These are phyloP conservation scores for Lichtheimia ornata DNA, from an alignment of 371 early-diverging fungal species.

Conservation along the genomic window DNA sequence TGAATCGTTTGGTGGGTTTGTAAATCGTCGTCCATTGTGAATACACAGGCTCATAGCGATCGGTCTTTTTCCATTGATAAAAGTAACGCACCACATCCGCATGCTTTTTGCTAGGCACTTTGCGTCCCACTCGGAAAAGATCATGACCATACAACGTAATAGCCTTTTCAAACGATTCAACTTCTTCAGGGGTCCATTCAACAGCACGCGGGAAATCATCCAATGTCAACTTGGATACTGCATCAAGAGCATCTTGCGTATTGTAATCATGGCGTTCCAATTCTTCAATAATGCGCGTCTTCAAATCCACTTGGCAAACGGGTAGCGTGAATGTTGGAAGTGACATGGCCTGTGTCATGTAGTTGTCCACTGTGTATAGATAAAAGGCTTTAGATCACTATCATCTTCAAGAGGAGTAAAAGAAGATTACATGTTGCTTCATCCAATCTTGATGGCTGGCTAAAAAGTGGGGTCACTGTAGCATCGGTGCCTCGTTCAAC, in stretches of 20 bases:
- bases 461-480: conserved; percentile 45
- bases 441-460: conserved; percentile 31
- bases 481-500: conserved; percentile 48
- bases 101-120: conserved; percentile 58
- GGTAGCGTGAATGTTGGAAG: conserved; percentile 40
- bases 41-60: conserved; percentile 69
- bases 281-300: conserved; percentile 63
- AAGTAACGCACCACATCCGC: conserved; percentile 68
- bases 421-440: conserved; percentile 34
- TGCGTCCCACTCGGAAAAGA: conserved; percentile 60
- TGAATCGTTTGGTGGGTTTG: conserved; percentile 61
- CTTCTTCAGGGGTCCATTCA: conserved; percentile 63
- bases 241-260: conserved; percentile 54
- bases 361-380: conserved; percentile 40
- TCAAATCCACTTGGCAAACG: conserved; percentile 50
- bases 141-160: conserved; percentile 75
- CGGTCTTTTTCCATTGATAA: conserved; percentile 76
- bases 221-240: conserved; percentile 47
- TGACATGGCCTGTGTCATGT: conserved; percentile 46
- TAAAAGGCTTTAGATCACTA: neutral
- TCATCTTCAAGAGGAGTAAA: neutral
- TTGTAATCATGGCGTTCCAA: conserved; percentile 64
- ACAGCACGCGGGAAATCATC: conserved; percentile 51
- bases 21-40: conserved; percentile 70
- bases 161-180: conserved; percentile 66